These are phyloP conservation scores for Trypanosoma conorhini DNA, from an alignment of 208 protist genomes.

Conservation along the genomic window DNA sequence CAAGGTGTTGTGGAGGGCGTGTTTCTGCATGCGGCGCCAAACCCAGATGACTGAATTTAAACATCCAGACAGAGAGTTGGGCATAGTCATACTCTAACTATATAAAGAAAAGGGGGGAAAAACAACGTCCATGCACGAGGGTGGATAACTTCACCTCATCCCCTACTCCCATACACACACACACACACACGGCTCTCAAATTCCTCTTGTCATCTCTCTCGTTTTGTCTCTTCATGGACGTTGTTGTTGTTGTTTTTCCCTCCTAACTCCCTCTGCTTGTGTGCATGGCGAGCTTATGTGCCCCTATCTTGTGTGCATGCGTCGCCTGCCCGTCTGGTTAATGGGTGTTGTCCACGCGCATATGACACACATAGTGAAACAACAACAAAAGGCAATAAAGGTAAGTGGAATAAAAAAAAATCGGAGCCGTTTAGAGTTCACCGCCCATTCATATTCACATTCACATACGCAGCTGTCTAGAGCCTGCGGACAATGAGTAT, in stretches of 20 bases:
- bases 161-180: too few relatives aligned
- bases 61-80: background rate
- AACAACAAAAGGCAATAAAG: too few relatives aligned
- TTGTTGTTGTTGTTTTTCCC: background rate
- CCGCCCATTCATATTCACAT: background rate
- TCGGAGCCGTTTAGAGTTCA: background rate
- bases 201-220: too few relatives aligned
- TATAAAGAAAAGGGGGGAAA: background rate
- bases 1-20: background rate
- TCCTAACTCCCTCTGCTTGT: background rate
- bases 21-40: background rate
- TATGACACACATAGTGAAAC: background rate
- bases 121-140: too few relatives aligned
- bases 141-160: too few relatives aligned
- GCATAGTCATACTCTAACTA: too few relatives aligned
- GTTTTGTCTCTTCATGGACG: too few relatives aligned
- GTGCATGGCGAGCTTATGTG: background rate
- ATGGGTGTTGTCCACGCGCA: background rate
- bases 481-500: background rate
- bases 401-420: slow-evolving; percentile 2
- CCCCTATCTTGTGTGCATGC: background rate
- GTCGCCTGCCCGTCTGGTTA: background rate
- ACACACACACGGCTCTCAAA: background rate
- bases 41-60: background rate
- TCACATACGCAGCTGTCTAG: background rate